Base-by-base conservation (phyloP, 192 early-diverging fungal species). In the Entomortierella chlamydospora region DNA sequence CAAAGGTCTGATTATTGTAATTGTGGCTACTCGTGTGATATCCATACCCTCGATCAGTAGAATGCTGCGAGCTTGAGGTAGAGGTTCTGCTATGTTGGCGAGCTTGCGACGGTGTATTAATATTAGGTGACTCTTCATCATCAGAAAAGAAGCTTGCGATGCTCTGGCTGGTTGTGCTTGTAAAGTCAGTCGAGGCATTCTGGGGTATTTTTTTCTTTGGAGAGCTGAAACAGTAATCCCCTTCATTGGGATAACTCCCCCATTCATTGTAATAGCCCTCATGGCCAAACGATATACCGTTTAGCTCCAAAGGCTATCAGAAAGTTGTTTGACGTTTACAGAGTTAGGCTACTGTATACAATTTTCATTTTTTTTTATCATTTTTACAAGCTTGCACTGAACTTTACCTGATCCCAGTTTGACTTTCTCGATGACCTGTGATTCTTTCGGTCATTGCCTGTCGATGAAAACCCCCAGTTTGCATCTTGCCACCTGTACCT, bases 131-230 rank as follows among this genome's bases (percentile, higher is more conserved):
- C 20, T 47, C 45, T 20, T 57, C 31, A 20, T 57, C 55, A 33
- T 57, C 55, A 5, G 11, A 11, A n/a, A 57, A 57, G 30, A 57
- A 57, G 55, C 55, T 57, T 13, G 31, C 13, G 17, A 57, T 30
- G 17, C 55, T 57, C 18, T 30, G 30, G 22, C 55, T 57, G 7
- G 31, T 57, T 30, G 55, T 29, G 2, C 26, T 54, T 25, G 52
- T 54, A 54, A 54, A 54, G 20, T 12, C 20, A 4, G 12, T 17
- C 20, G 4, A 20, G 5, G 28, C 26, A 10, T 6, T 28, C 52
- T 29, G 52, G 26, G 23, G 52, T 3, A 25, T 54, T 54, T 25
- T 54, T 15, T n/a, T n/a, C n/a, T n/a, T n/a, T n/a, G n/a, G n/a
- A n/a, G n/a, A n/a, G n/a, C n/a, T n/a, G n/a, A n/a, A n/a, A n/a